These are phyloP conservation scores for Daedaleopsis sinensis DNA, from an alignment of 768 basidiomycete genomes.

Conservation along the genomic window DNA sequence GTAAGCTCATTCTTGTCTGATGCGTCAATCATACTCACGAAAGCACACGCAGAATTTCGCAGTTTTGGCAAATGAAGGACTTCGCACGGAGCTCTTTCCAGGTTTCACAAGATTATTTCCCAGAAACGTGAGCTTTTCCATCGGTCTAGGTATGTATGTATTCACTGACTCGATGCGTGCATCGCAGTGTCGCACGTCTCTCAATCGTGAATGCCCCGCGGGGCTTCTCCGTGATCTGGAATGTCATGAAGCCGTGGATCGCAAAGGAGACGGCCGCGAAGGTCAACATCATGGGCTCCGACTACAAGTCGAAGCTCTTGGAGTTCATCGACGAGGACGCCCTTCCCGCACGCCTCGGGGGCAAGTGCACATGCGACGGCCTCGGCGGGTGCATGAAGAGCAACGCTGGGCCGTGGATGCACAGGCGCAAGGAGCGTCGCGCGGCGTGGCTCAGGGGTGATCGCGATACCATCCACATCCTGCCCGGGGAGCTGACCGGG, in stretches of 20 bases:
- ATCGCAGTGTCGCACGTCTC: slow-evolving; percentile 68
- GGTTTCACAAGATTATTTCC: slow-evolving; percentile 78
- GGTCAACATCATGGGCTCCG: slow-evolving; percentile 62
- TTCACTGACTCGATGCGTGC: not conserved
- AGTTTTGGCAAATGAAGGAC: slow-evolving; percentile 79
- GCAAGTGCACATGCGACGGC: slow-evolving; percentile 61
- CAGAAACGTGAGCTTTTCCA: slow-evolving; percentile 61
- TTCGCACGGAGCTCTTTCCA: slow-evolving; percentile 67
- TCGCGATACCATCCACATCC: slow-evolving; percentile 14
- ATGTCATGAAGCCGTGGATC: slow-evolving; percentile 69
- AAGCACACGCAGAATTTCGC: slow-evolving; percentile 46
- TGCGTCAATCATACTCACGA: too few relatives aligned
- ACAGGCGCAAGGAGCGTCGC: slow-evolving; percentile 41
- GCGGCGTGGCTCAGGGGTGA: slow-evolving; percentile 36
- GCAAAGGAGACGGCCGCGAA: slow-evolving; percentile 73
- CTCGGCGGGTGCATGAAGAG: slow-evolving; percentile 62
- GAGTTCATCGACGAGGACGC: slow-evolving; percentile 64
- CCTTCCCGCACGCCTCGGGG: slow-evolving; percentile 63
- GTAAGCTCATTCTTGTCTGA: slow-evolving; percentile 36
- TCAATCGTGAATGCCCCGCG: slow-evolving; percentile 73
- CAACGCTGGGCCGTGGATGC: slow-evolving; percentile 73
- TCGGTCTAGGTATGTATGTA: not conserved
- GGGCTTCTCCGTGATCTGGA: slow-evolving; percentile 76
- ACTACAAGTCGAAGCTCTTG: slow-evolving; percentile 60
- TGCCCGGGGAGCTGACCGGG: slow-evolving; percentile 21